Conservation (phyloP, 202 grass and related monocot genomes). For the Panicum hallii region DNA sequence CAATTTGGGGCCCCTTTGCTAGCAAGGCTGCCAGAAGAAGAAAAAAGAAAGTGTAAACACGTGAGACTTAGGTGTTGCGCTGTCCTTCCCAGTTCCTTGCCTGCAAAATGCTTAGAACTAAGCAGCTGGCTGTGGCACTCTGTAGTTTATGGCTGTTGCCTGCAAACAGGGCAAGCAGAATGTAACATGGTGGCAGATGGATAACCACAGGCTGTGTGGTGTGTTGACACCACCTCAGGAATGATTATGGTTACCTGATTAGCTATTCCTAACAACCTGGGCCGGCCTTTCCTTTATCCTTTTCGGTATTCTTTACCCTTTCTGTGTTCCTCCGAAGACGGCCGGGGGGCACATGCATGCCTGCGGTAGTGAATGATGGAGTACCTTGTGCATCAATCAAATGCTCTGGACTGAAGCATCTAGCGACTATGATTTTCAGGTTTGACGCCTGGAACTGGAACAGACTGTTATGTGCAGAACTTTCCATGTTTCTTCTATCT, state of each 20-base stretch:
- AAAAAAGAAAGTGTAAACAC: neutral
- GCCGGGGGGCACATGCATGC: constrained; percentile 43
- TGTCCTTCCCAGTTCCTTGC: constrained; percentile 21
- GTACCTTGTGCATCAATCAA: constrained; percentile 53
- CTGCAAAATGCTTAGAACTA: neutral
- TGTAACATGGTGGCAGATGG: constrained; percentile 14
- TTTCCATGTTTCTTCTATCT: constrained; percentile 25
- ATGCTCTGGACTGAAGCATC: constrained; percentile 30
- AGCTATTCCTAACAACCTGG: constrained; percentile 43
- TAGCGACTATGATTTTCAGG: constrained; percentile 20
- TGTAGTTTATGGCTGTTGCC: neutral
- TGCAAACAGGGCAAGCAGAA: neutral
- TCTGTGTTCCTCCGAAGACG: constrained; percentile 27
- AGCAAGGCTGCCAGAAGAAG: neutral
- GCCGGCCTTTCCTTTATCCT: constrained; percentile 28
- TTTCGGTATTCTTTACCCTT: constrained; percentile 30
- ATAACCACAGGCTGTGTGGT: constrained; percentile 9
- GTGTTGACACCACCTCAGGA: constrained; percentile 31
- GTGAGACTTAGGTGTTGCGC: neutral
- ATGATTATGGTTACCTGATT: constrained; percentile 51
- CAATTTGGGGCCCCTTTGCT: neutral
- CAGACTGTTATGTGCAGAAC: constrained; percentile 8
- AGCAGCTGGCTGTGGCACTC: neutral
- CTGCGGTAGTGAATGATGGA: constrained; percentile 12
- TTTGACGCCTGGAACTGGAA: constrained; percentile 19